Conservation (phyloP, 306 rosid species). For the Rosa lucieae region DNA sequence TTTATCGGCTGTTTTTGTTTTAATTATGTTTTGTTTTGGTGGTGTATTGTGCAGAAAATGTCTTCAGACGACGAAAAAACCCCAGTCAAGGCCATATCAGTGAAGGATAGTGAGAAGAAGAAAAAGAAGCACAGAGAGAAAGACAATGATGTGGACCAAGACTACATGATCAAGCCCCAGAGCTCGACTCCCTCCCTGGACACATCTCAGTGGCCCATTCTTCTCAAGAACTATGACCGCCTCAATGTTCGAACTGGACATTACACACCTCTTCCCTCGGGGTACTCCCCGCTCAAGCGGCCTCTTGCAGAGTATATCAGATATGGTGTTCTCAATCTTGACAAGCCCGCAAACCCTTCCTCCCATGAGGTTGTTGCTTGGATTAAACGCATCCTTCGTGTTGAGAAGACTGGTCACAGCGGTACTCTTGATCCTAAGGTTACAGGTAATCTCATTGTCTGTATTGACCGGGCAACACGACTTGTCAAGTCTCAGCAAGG, state of each 20-base stretch:
- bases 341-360: constrained; percentile 86
- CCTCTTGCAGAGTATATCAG: constrained; percentile 66
- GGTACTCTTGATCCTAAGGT: constrained; percentile 91
- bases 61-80: not conserved
- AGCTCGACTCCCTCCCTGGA: constrained; percentile 64
- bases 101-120: constrained; percentile 48
- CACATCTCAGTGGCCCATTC: constrained; percentile 82
- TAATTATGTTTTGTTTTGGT: not conserved
- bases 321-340: constrained; percentile 76
- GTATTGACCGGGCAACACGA: constrained; percentile 79
- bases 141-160: constrained; percentile 22
- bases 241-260: constrained; percentile 86
- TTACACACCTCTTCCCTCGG: constrained; percentile 79
- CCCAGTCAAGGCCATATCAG: constrained; percentile 38
- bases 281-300: constrained; percentile 72
- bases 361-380: constrained; percentile 89
- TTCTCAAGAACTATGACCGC: constrained; percentile 81
- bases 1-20: not conserved
- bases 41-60: constrained; percentile 16
- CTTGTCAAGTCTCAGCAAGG: constrained; percentile 84
- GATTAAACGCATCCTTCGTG: constrained; percentile 77
- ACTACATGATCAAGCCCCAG: constrained; percentile 72
- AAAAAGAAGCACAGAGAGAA: constrained; percentile 43
- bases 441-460: constrained; percentile 77
- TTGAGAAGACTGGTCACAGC: constrained; percentile 76